phyloP scores from a whole-genome alignment of 495 filamentous ascomycete genomes.

The Thozetella sp. region DNA sequence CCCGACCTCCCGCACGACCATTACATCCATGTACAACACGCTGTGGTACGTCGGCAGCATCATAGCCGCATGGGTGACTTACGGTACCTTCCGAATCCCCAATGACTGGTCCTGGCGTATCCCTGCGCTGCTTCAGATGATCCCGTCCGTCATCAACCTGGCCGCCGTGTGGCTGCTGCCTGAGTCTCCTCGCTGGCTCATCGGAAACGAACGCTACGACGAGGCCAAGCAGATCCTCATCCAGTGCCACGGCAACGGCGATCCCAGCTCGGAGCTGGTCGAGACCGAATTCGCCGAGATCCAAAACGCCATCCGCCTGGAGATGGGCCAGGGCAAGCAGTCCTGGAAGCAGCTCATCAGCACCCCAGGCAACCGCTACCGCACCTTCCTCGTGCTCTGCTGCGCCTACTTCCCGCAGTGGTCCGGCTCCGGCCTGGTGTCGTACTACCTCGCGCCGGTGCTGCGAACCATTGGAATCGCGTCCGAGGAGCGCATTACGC shows the following conservation, averaged over 20 bases:
- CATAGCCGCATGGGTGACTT: conserved; percentile 47
- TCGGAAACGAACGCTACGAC: conserved; percentile 59
- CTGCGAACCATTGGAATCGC: conserved; percentile 54
- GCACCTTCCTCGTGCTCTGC: conserved; percentile 51
- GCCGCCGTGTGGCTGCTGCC: conserved; percentile 45
- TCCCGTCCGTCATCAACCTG: conserved; percentile 45
- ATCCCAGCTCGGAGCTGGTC: conserved; percentile 47
- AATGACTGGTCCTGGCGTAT: conserved; percentile 51
- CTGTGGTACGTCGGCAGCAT: conserved; percentile 38
- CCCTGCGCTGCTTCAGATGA: conserved; percentile 45
- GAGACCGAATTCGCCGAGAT: conserved; percentile 53
- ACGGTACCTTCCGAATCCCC: conserved; percentile 42
- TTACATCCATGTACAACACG: conserved; percentile 61
- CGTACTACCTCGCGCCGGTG: conserved; percentile 59
- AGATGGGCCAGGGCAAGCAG: conserved; percentile 30
- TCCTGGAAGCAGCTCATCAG: conserved; percentile 40
- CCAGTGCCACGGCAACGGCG: conserved; percentile 50
- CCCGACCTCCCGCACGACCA: conserved; percentile 59
- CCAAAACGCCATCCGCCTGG: conserved; percentile 46
- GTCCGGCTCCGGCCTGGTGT: conserved; percentile 60
- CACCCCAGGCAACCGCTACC: conserved; percentile 63
- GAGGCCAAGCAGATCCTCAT: conserved; percentile 54
- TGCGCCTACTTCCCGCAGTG: conserved; percentile 62
- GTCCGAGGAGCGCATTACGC: conserved; percentile 41
- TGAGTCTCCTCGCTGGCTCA: conserved; percentile 58